Percentiles rank a stretch among this genome's conserved stretches.
These are phyloP conservation scores for Nakazawaea pomicola DNA, from an alignment of 805 yeast species.

Conservation along the genomic window DNA sequence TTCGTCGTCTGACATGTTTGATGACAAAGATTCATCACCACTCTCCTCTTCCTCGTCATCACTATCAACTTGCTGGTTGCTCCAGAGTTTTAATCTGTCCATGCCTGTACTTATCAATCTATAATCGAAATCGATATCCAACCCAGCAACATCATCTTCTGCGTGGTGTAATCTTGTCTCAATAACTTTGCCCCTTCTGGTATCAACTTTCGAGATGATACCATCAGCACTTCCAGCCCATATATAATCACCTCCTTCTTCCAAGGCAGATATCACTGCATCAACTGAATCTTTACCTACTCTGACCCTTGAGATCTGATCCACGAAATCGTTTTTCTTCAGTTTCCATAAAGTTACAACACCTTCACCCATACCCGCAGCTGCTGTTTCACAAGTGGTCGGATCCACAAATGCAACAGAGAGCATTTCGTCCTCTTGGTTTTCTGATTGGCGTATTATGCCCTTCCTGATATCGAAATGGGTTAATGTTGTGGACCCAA, in stretches of 20 bases:
- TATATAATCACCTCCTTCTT: constrained; percentile 44
- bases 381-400: constrained; percentile 54
- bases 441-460: constrained; percentile 63
- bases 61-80: constrained; percentile 22
- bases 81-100: constrained; percentile 80
- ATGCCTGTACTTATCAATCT: constrained; percentile 79
- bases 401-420: constrained; percentile 66
- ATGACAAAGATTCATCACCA: constrained; percentile 26
- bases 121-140: constrained; percentile 80
- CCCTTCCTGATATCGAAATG: constrained; percentile 78
- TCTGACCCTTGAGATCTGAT: constrained; percentile 75
- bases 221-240: constrained; percentile 87
- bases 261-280: constrained; percentile 54
- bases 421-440: constrained; percentile 90
- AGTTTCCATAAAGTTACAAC: constrained; percentile 83
- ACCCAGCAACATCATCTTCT: constrained; percentile 64
- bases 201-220: constrained; percentile 59
- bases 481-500: constrained; percentile 79
- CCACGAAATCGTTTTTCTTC: constrained; percentile 59
- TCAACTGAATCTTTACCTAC: constrained; percentile 70
- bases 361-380: constrained; percentile 91
- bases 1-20: constrained; percentile 12
- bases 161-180: constrained; percentile 64
- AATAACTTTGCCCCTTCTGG: constrained; percentile 54
- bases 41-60: constrained; percentile 13